Evolutionary conservation across 2,329 filamentous ascomycete species (phyloP), one percentile per base, ranked within the genome.

Genomic region (Talaromyces sp.): DNA sequence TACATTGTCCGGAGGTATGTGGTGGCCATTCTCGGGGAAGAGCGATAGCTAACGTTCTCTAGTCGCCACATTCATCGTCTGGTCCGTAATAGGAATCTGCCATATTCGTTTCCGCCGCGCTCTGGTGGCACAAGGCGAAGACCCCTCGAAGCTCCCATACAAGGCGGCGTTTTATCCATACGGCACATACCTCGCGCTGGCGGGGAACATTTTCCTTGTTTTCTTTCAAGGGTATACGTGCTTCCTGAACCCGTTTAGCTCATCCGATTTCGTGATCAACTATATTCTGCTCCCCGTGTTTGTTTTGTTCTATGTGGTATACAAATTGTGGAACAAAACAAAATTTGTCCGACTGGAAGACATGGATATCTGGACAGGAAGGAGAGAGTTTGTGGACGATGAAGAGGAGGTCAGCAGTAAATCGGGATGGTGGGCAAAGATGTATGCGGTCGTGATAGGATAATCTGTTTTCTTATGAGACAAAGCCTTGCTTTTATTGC

Each of bases 221-320:
- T 76, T 82, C 44, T 75, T 79, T 39, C 79, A 82, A 56, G 81
- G 81, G 11, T 83, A 82, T 66, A 77, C 76, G 4, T 80, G 78
- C 2, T 80, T 76, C 47, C 56, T 83, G 47, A 73, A 73, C 37
- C 80, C 78, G 0, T 84, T 81, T 57, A 75, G 74, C 29, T 72
- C 75, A 0, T 76, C 76, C 1, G 73, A 71, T 8, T 83, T 84
- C 59, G 78, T 84, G 27, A 75, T 81, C 46, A 80, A 79, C 54
- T 84, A 84, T 59, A 79, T 82, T 48, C 72, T 84, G 58, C 56
- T 83, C 1, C 79, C 78, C 1, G 65, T 82, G 2, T 83, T 82
- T 52, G 68, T 70, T 1, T 50, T 79, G 2, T 74, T 81, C 20
- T 77, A 74, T 32, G 53, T 77, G 16, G 70, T 68, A 0, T 82